Conservation (phyloP, 176 grass and related monocot species). For the Lolium rigidum region DNA sequence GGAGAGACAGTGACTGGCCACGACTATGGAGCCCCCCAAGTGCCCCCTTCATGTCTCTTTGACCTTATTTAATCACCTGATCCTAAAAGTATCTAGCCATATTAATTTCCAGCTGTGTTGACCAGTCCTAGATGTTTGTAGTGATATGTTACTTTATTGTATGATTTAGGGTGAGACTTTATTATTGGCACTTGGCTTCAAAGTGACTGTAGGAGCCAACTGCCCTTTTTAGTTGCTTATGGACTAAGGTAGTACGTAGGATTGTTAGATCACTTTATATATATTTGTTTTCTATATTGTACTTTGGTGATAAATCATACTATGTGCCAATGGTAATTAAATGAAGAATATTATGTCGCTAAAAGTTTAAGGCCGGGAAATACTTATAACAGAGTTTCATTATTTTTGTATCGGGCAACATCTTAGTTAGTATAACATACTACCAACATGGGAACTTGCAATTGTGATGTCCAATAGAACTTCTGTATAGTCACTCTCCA, state of each 20-base stretch:
- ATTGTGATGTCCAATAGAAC: not conserved
- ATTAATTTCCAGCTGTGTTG: slow-evolving; percentile 51
- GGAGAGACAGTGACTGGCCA: slow-evolving; percentile 42
- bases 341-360: not conserved
- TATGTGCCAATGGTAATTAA: slow-evolving; percentile 24
- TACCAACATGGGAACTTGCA: not conserved
- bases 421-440: not conserved
- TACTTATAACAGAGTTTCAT: not conserved
- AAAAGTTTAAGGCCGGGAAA: not conserved
- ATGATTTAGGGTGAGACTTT: slow-evolving; percentile 27
- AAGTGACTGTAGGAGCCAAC: slow-evolving; percentile 36
- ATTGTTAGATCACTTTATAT: too few relatives aligned
- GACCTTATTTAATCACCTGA: slow-evolving; percentile 59
- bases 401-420: slow-evolving; percentile 13
- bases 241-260: slow-evolving; percentile 29
- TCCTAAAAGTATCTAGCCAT: slow-evolving; percentile 57
- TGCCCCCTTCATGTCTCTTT: slow-evolving; percentile 43
- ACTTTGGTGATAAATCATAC: slow-evolving; percentile 38
- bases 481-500: slow-evolving; percentile 1
- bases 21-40: slow-evolving; percentile 43
- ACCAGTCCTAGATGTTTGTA: slow-evolving; percentile 46
- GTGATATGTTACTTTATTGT: slow-evolving; percentile 54
- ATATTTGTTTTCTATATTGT: slow-evolving; percentile 4
- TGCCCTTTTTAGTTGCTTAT: slow-evolving; percentile 50
- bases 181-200: slow-evolving; percentile 56